These are phyloP conservation scores for Mortierella sp. DNA, from an alignment of 371 early-diverging fungal genomes.

Conservation along the genomic window DNA sequence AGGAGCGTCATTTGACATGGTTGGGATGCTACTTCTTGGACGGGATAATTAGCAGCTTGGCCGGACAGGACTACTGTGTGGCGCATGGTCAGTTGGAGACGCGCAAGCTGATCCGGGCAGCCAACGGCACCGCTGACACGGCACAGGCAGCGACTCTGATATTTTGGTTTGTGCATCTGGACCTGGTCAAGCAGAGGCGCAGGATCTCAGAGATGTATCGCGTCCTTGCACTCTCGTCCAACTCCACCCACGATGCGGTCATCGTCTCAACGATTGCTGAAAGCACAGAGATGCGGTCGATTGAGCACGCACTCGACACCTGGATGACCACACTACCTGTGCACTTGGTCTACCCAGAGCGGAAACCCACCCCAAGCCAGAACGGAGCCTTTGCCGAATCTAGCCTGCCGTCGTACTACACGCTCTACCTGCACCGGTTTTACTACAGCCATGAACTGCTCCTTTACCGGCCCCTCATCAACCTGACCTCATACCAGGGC, in stretches of 20 bases:
- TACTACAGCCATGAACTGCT: slow-evolving; percentile 40
- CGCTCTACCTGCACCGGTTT: slow-evolving; percentile 47
- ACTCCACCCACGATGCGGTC: neutral
- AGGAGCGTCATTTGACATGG: slow-evolving; percentile 46
- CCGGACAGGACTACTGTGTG: slow-evolving; percentile 32
- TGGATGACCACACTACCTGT: slow-evolving; percentile 35
- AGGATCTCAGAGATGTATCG: slow-evolving; percentile 49
- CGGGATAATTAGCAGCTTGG: slow-evolving; percentile 25
- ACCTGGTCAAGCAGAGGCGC: slow-evolving; percentile 39
- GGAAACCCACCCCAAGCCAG: neutral
- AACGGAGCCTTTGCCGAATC: neutral
- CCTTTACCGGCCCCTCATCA: slow-evolving; percentile 42
- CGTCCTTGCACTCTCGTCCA: neutral
- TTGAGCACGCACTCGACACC: slow-evolving; percentile 27
- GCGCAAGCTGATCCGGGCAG: slow-evolving; percentile 33
- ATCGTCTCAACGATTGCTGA: neutral
- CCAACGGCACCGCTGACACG: slow-evolving; percentile 22
- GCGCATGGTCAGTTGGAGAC: slow-evolving; percentile 21
- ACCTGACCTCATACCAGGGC: slow-evolving; percentile 13
- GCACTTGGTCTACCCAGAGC: slow-evolving; percentile 27
- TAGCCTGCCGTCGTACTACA: slow-evolving; percentile 30
- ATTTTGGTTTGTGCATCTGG: slow-evolving; percentile 51
- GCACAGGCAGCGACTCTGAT: slow-evolving; percentile 34
- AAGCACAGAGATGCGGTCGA: slow-evolving; percentile 34
- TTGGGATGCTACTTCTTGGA: slow-evolving; percentile 47